Base-by-base conservation (phyloP, 495 filamentous ascomycete genomes). In the Eremomyces bilateralis region DNA sequence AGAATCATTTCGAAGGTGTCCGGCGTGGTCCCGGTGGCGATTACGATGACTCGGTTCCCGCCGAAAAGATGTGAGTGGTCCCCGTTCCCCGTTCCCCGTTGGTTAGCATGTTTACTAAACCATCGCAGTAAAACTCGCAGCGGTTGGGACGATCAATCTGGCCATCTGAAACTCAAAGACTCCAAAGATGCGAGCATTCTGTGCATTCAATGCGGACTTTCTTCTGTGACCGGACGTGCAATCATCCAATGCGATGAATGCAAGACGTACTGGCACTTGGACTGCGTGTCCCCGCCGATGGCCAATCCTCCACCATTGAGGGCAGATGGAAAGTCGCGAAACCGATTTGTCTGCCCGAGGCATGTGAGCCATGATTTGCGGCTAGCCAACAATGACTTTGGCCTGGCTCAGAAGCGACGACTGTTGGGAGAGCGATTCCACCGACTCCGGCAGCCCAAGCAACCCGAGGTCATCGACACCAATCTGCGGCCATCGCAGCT, bases 201-300 rank as follows among this genome's bases (percentile, higher is more conserved):
- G 24, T 94, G 84, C 48, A 65, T 68, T 46, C 46, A 50, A 15
- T 94, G 84, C 53, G 60, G 71, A 30, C 62, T 61, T 40, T 63
- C 68, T 15, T 61, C 67, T 20, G 44, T 62, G 11, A 61, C 63
- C 34, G 57, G 56, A 45, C 56, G 67, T 12, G 6, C 6, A 6
- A 32, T 32, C 6, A 43, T 57, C 21, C 22, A 45, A 25, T 59
- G 56, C 40, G 80, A 80, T 45, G 74, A 71, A 42, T 97, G 88
- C 50, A 64, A 65, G 2, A 59, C 76, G 16, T 64, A 65, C 21
- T 97, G 82, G 71, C 88, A 97, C 56, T 57, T 94, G 12, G 85
- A 95, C 55, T 97, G 88, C 53, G 57, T 88, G 12, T 70, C 83
- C 49, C 79, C 81, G 2, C 90, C 90, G 19, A 49, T 84, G 48